Evolutionary conservation across 1,284 basidiomycete genomes (phyloP).

Genomic region (Cystobasidium sp.): DNA sequence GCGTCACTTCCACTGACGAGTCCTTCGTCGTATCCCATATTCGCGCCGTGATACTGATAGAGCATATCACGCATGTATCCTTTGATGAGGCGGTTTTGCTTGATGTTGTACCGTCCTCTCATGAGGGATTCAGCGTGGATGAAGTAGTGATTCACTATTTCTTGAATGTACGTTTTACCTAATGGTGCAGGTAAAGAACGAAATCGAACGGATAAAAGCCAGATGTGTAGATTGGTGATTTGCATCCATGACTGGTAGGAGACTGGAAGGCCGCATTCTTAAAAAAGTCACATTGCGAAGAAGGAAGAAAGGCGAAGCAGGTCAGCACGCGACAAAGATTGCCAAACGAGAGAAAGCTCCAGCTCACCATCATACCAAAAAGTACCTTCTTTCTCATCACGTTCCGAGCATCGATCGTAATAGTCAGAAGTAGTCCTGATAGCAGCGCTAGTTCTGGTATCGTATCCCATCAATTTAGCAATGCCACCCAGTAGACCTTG

Average conservation of each 20-base stretch:
- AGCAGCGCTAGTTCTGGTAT: slow-evolving; percentile 60
- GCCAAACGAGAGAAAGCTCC: not conserved
- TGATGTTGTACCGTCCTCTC: slow-evolving; percentile 70
- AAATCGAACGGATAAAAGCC: slow-evolving; percentile 85
- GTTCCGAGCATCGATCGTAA: slow-evolving; percentile 62
- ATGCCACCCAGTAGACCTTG: slow-evolving; percentile 54
- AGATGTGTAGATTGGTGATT: slow-evolving; percentile 88
- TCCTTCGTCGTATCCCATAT: slow-evolving; percentile 79
- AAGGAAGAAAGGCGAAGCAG: not conserved
- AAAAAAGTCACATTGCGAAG: not conserved
- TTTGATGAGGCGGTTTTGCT: slow-evolving; percentile 76
- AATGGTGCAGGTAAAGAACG: slow-evolving; percentile 75
- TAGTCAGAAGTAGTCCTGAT: slow-evolving; percentile 63
- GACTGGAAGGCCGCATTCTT: slow-evolving; percentile 83
- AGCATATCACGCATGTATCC: slow-evolving; percentile 88
- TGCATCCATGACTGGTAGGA: slow-evolving; percentile 99
- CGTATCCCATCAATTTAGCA: slow-evolving; percentile 63
- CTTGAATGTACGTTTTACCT: slow-evolving; percentile 72
- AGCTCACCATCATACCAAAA: slow-evolving; percentile 58
- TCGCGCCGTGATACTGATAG: slow-evolving; percentile 87
- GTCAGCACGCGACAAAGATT: not conserved
- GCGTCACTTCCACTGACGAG: slow-evolving; percentile 69
- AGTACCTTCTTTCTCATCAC: slow-evolving; percentile 58
- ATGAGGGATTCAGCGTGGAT: slow-evolving; percentile 91
- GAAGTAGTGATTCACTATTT: slow-evolving; percentile 93